These are phyloP conservation scores for Pichia sorboxylosa DNA, from an alignment of 1,139 yeast genomes.

Conservation along the genomic window DNA sequence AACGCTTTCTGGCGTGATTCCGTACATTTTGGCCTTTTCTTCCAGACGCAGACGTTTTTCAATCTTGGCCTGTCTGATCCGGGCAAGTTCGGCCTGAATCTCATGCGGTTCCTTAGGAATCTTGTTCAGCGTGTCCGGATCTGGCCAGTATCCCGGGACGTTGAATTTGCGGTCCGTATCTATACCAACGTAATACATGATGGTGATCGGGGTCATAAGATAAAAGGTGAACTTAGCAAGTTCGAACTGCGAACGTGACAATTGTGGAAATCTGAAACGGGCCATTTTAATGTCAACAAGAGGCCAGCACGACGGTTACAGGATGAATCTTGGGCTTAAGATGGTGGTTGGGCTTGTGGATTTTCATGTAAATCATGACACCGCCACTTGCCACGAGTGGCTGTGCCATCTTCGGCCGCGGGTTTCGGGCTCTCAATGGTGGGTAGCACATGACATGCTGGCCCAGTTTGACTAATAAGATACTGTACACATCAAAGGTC, in stretches of 20 bases:
- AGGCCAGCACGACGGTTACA: neutral
- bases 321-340: neutral
- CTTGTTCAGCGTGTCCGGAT: constrained; percentile 79
- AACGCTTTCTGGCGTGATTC: constrained; percentile 34
- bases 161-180: constrained; percentile 83
- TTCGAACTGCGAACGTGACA: constrained; percentile 26
- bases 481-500: too few relatives aligned
- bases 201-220: constrained; percentile 71
- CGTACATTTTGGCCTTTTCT: constrained; percentile 57
- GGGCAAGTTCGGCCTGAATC: constrained; percentile 79
- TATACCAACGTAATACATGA: constrained; percentile 87
- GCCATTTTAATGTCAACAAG: neutral
- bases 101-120: constrained; percentile 91
- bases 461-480: too few relatives aligned
- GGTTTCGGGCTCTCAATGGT: too few relatives aligned
- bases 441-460: too few relatives aligned
- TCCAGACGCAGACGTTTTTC: constrained; percentile 69
- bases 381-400: too few relatives aligned
- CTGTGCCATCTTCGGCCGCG: too few relatives aligned
- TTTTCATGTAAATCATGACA: too few relatives aligned
- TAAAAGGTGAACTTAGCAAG: constrained; percentile 62
- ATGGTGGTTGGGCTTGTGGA: neutral
- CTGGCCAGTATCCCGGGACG: constrained; percentile 97
- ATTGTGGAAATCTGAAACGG: constrained; percentile 10
- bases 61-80: constrained; percentile 63